Percentiles rank a stretch among this genome's conserved stretches.
Evolutionary conservation across 345 rosid genomes (phyloP).

Genomic region (Isatis tinctoria): DNA sequence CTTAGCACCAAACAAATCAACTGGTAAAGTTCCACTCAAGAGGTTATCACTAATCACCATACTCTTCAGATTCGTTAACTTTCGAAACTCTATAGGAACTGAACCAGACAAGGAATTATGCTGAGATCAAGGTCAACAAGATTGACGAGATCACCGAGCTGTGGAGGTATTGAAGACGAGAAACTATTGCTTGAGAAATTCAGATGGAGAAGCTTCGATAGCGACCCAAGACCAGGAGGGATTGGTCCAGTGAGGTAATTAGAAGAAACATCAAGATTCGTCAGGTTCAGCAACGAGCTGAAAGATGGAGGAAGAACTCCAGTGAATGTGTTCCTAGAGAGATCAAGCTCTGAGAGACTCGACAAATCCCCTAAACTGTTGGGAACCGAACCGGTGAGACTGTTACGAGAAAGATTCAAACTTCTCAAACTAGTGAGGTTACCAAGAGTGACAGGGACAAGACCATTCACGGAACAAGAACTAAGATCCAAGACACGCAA

Average conservation of each 20-base stretch:
- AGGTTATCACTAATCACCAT: constrained; percentile 58
- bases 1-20: constrained; percentile 38
- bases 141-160: constrained; percentile 61
- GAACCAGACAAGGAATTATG: constrained; percentile 68
- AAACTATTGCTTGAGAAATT: constrained; percentile 75
- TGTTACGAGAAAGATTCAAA: constrained; percentile 61
- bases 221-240: constrained; percentile 54
- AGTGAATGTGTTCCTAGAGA: constrained; percentile 54
- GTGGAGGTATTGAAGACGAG: constrained; percentile 61
- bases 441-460: constrained; percentile 62
- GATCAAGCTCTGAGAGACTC: constrained; percentile 57
- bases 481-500: constrained; percentile 86
- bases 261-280: constrained; percentile 66
- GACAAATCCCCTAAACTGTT: constrained; percentile 51
- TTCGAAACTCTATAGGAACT: constrained; percentile 55
- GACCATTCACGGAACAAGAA: constrained; percentile 58
- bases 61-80: constrained; percentile 52
- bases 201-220: constrained; percentile 51
- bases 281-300: constrained; percentile 49
- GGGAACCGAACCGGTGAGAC: constrained; percentile 58
- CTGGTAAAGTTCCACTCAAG: constrained; percentile 56
- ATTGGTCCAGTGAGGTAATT: constrained; percentile 63
- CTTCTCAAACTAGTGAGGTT: constrained; percentile 57
- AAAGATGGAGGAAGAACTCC: constrained; percentile 73
- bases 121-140: constrained; percentile 86